Evolutionary conservation across 148 eudicot genomes (phyloP).

Genomic region (Simmondsia chinensis): DNA sequence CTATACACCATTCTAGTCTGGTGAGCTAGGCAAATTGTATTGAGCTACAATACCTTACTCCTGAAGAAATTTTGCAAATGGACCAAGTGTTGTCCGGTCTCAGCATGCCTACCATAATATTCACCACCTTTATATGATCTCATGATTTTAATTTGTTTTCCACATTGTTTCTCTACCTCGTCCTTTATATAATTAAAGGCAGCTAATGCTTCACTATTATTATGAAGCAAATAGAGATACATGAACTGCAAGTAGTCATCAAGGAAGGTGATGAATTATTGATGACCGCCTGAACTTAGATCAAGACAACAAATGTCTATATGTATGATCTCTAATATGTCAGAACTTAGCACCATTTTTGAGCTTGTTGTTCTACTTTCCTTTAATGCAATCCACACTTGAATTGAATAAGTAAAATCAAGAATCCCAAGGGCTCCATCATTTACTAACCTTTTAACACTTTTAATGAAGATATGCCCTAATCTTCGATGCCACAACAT

Average conservation of each 20-base stretch:
- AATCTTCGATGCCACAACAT: slow-evolving; percentile 10
- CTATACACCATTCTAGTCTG: slow-evolving; percentile 5
- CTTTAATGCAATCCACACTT: slow-evolving; percentile 7
- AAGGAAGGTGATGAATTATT: slow-evolving; percentile 4
- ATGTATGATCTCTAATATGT: background rate
- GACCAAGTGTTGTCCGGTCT: no score
- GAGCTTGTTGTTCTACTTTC: slow-evolving; percentile 1
- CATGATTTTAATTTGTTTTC: slow-evolving; percentile 5
- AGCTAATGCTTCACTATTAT: background rate
- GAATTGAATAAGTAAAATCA: slow-evolving; percentile 11
- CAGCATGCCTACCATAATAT: background rate
- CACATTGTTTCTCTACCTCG: slow-evolving; percentile 1
- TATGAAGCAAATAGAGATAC: slow-evolving; percentile 3
- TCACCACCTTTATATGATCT: slow-evolving; percentile 6
- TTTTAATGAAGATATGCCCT: slow-evolving; percentile 5
- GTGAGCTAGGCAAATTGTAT: slow-evolving; percentile 1
- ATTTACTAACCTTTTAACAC: slow-evolving; percentile 9
- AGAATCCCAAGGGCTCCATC: slow-evolving; percentile 5
- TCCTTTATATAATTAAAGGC: slow-evolving; percentile 1
- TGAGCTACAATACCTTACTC: slow-evolving; percentile 2
- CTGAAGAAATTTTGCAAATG: slow-evolving; percentile 2
- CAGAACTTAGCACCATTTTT: no score
- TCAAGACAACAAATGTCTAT: background rate
- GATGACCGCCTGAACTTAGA: background rate
- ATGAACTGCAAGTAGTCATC: slow-evolving; percentile 1